phyloP scores from a whole-genome alignment of 306 rosid species.

The Sesbania bispinosa region DNA sequence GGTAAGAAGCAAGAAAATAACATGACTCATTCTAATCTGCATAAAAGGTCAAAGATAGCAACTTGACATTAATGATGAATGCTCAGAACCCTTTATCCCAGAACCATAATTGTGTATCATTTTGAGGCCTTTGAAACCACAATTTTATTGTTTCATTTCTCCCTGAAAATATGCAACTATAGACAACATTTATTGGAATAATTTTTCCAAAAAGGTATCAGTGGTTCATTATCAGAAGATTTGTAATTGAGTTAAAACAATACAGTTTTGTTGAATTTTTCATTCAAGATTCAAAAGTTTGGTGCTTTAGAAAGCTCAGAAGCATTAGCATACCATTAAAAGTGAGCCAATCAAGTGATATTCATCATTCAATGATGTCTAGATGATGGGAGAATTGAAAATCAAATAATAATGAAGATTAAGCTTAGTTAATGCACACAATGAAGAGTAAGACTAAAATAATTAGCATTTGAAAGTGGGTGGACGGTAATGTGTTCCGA shows the following conservation, averaged over 20 bases:
- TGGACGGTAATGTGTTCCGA: conserved; percentile 28
- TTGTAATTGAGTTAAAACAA: conserved; percentile 1
- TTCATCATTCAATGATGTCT: conserved; percentile 29
- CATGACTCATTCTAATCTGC: not conserved
- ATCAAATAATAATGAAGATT: conserved; percentile 21
- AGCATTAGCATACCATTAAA: conserved; percentile 25
- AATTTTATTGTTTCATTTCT: not conserved
- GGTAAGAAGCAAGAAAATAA: conserved; percentile 28
- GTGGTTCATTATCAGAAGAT: no score
- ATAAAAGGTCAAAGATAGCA: conserved; percentile 17
- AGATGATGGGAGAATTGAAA: conserved; percentile 17
- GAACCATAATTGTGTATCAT: not conserved
- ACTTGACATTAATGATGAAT: not conserved
- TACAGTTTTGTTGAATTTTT: conserved; percentile 4
- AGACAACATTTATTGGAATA: not conserved
- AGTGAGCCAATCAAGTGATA: conserved; percentile 28
- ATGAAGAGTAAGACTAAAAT: conserved; percentile 19
- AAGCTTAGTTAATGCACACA: conserved; percentile 22
- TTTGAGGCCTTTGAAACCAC: conserved; percentile 10
- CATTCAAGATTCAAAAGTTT: conserved; percentile 11
- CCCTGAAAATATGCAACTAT: not conserved
- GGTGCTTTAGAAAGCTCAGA: conserved; percentile 25
- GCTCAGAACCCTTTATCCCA: not conserved
- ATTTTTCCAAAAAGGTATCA: not conserved
- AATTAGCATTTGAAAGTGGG: conserved; percentile 27